phyloP scores from a whole-genome alignment of 2,329 filamentous ascomycete genomes.

The Alternaria dauci region DNA sequence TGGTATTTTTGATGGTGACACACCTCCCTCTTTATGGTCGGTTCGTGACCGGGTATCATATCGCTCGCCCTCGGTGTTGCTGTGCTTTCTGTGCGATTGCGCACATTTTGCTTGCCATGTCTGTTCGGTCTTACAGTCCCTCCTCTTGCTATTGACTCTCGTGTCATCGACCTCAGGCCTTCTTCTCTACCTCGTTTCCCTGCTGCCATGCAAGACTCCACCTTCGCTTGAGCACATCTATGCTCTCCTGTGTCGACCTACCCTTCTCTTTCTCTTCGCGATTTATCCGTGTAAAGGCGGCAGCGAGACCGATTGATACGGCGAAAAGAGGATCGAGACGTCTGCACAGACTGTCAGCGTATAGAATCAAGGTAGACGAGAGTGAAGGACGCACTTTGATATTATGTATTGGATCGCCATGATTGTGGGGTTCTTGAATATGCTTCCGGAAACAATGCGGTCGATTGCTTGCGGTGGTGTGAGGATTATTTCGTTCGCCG shows the following conservation, averaged over 20 bases:
- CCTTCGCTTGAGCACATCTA: constrained; percentile 54
- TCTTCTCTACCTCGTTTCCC: constrained; percentile 1
- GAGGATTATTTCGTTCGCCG: neutral
- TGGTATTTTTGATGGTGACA: neutral
- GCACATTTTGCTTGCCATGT: neutral
- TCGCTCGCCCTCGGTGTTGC: neutral
- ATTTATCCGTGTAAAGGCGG: constrained; percentile 52
- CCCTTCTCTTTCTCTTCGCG: constrained; percentile 61
- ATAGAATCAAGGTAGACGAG: neutral
- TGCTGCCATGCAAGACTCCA: constrained; percentile 43
- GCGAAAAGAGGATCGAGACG: constrained; percentile 60
- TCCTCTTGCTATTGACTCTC: neutral
- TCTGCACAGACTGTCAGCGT: constrained; percentile 35
- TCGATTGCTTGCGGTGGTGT: neutral
- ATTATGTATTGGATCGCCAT: constrained; percentile 54
- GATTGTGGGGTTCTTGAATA: neutral
- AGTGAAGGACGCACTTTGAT: constrained; percentile 50
- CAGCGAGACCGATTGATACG: constrained; percentile 56
- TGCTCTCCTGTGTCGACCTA: constrained; percentile 47
- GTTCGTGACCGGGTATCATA: neutral
- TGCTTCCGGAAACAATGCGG: neutral
- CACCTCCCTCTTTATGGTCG: neutral
- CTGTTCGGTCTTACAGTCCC: neutral
- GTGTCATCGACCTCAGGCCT: neutral
- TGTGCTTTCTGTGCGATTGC: neutral